Conservation (phyloP, 352 stramenopile species). For the Pythium phragmiticola region DNA sequence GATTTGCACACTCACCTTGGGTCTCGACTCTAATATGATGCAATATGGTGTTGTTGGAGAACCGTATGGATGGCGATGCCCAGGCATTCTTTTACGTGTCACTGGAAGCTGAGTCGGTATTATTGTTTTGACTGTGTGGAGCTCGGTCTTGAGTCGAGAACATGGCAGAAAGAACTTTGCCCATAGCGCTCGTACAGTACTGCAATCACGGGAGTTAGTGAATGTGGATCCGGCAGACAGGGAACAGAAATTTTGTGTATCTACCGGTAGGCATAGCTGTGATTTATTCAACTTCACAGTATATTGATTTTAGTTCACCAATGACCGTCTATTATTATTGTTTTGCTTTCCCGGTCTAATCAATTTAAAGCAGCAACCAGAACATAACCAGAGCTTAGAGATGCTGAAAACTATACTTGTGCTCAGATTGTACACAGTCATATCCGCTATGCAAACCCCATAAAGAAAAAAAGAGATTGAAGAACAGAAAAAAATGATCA, state of each 20-base stretch:
- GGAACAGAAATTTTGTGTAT: no score
- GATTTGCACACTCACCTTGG: constrained; percentile 1
- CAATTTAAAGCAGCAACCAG: no score
- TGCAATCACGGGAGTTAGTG: neutral
- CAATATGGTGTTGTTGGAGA: no score
- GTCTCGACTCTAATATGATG: neutral
- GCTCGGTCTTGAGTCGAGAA: neutral
- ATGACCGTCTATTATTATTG: no score
- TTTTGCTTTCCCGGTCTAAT: no score
- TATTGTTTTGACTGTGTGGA: neutral
- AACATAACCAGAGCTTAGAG: no score
- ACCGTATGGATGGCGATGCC: constrained; percentile 14
- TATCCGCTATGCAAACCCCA: neutral
- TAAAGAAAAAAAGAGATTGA: no score
- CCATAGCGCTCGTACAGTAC: neutral
- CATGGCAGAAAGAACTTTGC: neutral
- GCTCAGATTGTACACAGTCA: constrained; percentile 8
- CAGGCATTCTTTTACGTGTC: constrained; percentile 5
- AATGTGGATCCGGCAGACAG: neutral
- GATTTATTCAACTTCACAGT: no score
- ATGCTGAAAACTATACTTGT: neutral
- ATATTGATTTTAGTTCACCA: no score
- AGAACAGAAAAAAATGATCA: neutral
- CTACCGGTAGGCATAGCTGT: no score
- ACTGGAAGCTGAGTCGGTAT: neutral